Evolutionary conservation across 306 rosid genomes (phyloP), one percentile per base, ranked within the genome.

Genomic region (Pueraria montana): DNA sequence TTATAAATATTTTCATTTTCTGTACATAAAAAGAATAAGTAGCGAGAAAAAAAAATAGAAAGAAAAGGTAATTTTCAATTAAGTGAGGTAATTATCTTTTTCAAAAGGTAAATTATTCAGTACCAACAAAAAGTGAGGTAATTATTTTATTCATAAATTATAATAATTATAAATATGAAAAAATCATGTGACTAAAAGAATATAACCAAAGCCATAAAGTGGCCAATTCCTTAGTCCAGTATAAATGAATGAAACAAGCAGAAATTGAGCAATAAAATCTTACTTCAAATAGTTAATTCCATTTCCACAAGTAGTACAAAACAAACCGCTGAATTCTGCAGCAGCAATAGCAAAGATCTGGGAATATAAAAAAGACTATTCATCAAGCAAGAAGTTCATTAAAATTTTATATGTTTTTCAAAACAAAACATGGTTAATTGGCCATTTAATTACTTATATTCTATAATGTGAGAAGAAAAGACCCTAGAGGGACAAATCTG

Each of bases 291-390:
- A 85, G 59, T 71, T 79, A 52, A 21, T 72, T 50, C 91, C 96
- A 81, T 87, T 90, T 24, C 89, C 92, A 18, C 89, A 87, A 43
- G 90, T 84, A 49, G 87, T 89, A 56, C 89, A 90, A 72, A 89
- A 52, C 56, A 82, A 87, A 12, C 87, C 86, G 48, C 87, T 87
- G 53, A 88, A 84, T 75, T 87, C 91, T 52, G 64, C 89, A 0
- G 83, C 88, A 71, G 80, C 89, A 77, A 87, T 79, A 36, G 87
- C 86, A 77, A 87, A 93, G 36, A 89, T 83, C 97, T 90, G 90
- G 69, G 84, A 21, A 73, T 77, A 82, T 40, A 69, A 17, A 56
- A 67, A 23, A 1, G 34, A 46, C 0, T 46, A 72, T 67, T 27
- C 72, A 3, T 63, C 52, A 17, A 32, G 52, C 52, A 68, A 59